Percentiles rank a stretch among this genome's conserved stretches.
These are phyloP conservation scores for Tolypocladium inflatum DNA, from an alignment of 2,329 filamentous ascomycete genomes.

Conservation along the genomic window DNA sequence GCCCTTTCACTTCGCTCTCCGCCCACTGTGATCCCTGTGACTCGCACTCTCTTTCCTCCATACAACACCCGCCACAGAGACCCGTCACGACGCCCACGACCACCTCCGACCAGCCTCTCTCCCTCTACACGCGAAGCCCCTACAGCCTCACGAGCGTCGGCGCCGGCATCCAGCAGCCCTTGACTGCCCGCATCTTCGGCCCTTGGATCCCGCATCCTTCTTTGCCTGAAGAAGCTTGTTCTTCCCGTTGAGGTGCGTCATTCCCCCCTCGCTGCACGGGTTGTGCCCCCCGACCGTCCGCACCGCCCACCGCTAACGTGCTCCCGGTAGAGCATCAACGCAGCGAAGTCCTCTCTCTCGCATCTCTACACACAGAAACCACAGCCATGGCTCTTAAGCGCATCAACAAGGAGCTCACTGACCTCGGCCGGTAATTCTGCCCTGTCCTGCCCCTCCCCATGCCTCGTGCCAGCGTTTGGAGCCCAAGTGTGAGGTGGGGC, in stretches of 20 bases:
- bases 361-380: slow-evolving; percentile 18
- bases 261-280: slow-evolving; percentile 9
- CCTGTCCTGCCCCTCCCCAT: slow-evolving; percentile 6
- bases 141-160: neutral
- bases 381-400: slow-evolving; percentile 75
- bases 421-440: slow-evolving; percentile 70
- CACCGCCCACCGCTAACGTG: slow-evolving; percentile 14
- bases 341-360: slow-evolving; percentile 8
- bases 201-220: slow-evolving; percentile 4
- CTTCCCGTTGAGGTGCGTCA: slow-evolving; percentile 17
- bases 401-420: slow-evolving; percentile 90
- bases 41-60: neutral
- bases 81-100: neutral
- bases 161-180: neutral
- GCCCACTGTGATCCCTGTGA: neutral
- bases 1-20: neutral
- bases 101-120: neutral
- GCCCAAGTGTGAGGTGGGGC: slow-evolving; percentile 27
- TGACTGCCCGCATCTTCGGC: slow-evolving; percentile 3
- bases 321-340: slow-evolving; percentile 14
- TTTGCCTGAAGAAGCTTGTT: slow-evolving; percentile 9
- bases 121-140: neutral
- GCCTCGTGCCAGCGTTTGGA: slow-evolving; percentile 13
- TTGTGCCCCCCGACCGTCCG: slow-evolving; percentile 2
- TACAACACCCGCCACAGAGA: neutral